A percentile compares a stretch with the other conserved stretches of the same genome.
phyloP scores from a whole-genome alignment of 2,329 filamentous ascomycete genomes.

The Fusarium oxysporum region DNA sequence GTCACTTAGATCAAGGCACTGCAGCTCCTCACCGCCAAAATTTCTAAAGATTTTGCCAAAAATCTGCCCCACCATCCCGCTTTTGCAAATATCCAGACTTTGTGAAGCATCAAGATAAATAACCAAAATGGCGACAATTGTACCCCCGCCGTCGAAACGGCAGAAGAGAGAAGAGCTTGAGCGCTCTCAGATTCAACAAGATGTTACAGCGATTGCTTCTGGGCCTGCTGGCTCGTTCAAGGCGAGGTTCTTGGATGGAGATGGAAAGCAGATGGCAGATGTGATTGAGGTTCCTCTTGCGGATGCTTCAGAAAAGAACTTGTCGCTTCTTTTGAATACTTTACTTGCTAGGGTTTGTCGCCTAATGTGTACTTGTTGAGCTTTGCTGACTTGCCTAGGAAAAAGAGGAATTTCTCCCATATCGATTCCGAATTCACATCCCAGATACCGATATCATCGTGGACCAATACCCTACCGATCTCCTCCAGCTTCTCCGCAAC shows the following conservation, averaged over 20 bases:
- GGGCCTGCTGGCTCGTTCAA: slow-evolving; percentile 81
- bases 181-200: slow-evolving; percentile 78
- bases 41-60: slow-evolving; percentile 47
- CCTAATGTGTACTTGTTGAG: neutral
- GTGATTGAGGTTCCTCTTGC: slow-evolving; percentile 80
- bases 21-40: slow-evolving; percentile 48
- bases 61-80: slow-evolving; percentile 47
- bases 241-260: slow-evolving; percentile 87
- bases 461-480: slow-evolving; percentile 67
- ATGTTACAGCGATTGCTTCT: slow-evolving; percentile 72
- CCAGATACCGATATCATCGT: slow-evolving; percentile 64
- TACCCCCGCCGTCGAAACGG: slow-evolving; percentile 88
- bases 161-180: slow-evolving; percentile 82
- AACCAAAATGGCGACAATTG: slow-evolving; percentile 77
- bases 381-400: slow-evolving; percentile 52
- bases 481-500: slow-evolving; percentile 64
- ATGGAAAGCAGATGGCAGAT: slow-evolving; percentile 78
- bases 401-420: slow-evolving; percentile 69
- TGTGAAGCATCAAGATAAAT: slow-evolving; percentile 7
- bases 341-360: slow-evolving; percentile 77
- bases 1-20: neutral
- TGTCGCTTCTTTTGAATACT: slow-evolving; percentile 88
- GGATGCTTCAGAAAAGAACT: slow-evolving; percentile 88
- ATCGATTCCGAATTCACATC: slow-evolving; percentile 70
- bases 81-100: slow-evolving; percentile 19